Percentiles rank a stretch among this genome's conserved stretches.
phyloP scores from a whole-genome alignment of 106 monocot species.

The Dactylorhiza incarnata region DNA sequence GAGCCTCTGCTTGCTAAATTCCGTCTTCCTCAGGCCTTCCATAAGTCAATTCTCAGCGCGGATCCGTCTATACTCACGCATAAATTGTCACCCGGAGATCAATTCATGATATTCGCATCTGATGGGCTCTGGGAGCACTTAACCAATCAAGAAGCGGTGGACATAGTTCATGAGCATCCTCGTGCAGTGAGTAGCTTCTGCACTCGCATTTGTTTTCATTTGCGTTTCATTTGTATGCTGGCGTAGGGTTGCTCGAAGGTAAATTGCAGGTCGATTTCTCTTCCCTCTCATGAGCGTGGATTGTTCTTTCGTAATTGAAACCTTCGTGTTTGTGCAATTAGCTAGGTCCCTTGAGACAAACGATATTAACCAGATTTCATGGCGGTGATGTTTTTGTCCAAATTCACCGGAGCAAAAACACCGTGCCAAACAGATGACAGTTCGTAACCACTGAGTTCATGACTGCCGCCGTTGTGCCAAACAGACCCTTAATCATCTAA shows the following conservation, averaged over 20 bases:
- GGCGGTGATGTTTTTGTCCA: too few relatives aligned
- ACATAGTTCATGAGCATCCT: constrained; percentile 17
- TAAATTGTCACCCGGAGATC: constrained; percentile 17
- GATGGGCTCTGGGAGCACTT: constrained; percentile 29
- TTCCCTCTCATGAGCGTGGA: background rate
- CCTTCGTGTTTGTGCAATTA: too few relatives aligned
- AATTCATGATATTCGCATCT: constrained; percentile 27
- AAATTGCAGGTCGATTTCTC: background rate
- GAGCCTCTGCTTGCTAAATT: constrained; percentile 31
- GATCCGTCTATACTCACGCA: constrained; percentile 20
- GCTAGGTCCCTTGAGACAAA: too few relatives aligned
- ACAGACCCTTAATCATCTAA: too few relatives aligned
- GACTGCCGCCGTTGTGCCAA: too few relatives aligned
- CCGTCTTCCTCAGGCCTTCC: constrained; percentile 19
- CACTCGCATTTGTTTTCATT: background rate
- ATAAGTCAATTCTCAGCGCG: constrained; percentile 20
- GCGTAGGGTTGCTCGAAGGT: background rate
- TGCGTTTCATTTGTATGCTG: background rate
- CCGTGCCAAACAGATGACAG: too few relatives aligned
- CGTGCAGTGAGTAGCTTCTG: constrained; percentile 12
- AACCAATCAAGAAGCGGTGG: constrained; percentile 27
- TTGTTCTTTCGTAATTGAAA: too few relatives aligned
- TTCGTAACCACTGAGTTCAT: too few relatives aligned
- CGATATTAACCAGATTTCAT: too few relatives aligned
- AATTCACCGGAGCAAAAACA: too few relatives aligned